Percentiles rank a stretch among this genome's conserved stretches.
These are phyloP conservation scores for Clitocybe nebularis DNA, from an alignment of 1,284 basidiomycete species.

Conservation along the genomic window DNA sequence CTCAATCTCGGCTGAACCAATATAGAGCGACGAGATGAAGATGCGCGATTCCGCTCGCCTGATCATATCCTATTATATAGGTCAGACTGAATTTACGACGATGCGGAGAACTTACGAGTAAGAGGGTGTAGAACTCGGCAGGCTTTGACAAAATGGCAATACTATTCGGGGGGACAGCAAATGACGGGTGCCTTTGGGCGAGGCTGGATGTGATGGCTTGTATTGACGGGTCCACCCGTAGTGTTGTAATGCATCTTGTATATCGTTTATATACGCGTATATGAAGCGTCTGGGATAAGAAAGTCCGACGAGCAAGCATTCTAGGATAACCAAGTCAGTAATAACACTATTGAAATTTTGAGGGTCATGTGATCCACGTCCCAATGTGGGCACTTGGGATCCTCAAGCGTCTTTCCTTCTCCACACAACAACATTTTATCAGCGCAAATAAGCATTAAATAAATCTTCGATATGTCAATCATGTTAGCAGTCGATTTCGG, in stretches of 20 bases:
- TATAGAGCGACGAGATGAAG: slow-evolving; percentile 85
- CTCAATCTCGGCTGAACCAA: slow-evolving; percentile 66
- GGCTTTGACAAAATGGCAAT: slow-evolving; percentile 37
- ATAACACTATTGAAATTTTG: no score
- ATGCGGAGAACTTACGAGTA: slow-evolving; percentile 30
- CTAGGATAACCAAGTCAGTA: no score
- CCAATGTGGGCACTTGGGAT: no score
- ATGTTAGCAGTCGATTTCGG: no score
- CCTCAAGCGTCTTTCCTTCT: no score
- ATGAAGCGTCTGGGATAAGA: no score
- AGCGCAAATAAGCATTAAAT: no score
- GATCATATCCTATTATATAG: slow-evolving; percentile 61
- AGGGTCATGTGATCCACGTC: no score
- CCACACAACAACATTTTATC: no score
- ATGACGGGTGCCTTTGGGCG: slow-evolving; percentile 34
- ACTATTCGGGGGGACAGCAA: slow-evolving; percentile 31
- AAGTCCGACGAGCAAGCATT: no score
- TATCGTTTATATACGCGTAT: no score
- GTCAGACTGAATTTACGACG: slow-evolving; percentile 7
- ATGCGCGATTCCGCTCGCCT: slow-evolving; percentile 68
- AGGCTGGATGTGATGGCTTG: slow-evolving; percentile 33
- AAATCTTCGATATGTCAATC: no score
- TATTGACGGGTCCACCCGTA: slow-evolving; percentile 29
- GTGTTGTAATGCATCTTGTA: slow-evolving; percentile 23
- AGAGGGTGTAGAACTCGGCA: slow-evolving; percentile 33